A percentile compares a stretch with the other conserved stretches of the same genome.
Evolutionary conservation across 768 basidiomycete species (phyloP).

Genomic region (Exsudoporus frostii): DNA sequence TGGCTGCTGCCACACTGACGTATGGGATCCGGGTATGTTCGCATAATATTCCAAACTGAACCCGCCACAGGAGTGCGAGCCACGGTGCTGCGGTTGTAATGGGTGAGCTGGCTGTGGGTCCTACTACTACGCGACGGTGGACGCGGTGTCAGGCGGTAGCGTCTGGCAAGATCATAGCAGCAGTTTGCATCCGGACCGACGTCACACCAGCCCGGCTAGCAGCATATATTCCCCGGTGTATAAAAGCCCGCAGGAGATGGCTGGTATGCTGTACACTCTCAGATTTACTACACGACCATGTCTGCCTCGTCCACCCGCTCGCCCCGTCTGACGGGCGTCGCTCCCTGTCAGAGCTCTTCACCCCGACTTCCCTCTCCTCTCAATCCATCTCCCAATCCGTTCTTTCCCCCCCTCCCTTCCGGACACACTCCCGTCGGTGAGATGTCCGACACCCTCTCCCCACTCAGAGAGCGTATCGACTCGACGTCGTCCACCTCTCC

Average conservation of each 20-base stretch:
- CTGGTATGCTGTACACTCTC: constrained; percentile 5
- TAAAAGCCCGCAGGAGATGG: constrained; percentile 8
- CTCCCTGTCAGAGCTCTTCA: constrained; percentile 11
- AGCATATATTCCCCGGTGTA: constrained; percentile 7
- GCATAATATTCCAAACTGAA: constrained; percentile 8
- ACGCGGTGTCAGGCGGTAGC: background rate
- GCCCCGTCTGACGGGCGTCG: constrained; percentile 8
- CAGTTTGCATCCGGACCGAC: constrained; percentile 10
- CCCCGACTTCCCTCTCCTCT: constrained; percentile 25
- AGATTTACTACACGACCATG: background rate
- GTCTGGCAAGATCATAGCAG: background rate
- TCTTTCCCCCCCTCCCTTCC: background rate
- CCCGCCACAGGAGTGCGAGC: background rate
- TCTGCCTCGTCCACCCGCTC: constrained; percentile 8
- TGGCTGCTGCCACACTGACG: too few species aligned
- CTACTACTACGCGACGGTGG: background rate
- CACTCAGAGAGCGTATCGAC: constrained; percentile 17
- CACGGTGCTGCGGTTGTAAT: background rate
- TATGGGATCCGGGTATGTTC: background rate
- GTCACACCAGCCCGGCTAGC: constrained; percentile 8
- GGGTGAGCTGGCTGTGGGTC: constrained; percentile 2
- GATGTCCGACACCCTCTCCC: constrained; percentile 15
- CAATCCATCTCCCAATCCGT: constrained; percentile 16
- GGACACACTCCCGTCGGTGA: constrained; percentile 7
- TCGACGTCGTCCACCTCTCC: constrained; percentile 1